Evolutionary conservation across 1,284 basidiomycete species (phyloP).

Genomic region (Microbotryum violaceum): DNA sequence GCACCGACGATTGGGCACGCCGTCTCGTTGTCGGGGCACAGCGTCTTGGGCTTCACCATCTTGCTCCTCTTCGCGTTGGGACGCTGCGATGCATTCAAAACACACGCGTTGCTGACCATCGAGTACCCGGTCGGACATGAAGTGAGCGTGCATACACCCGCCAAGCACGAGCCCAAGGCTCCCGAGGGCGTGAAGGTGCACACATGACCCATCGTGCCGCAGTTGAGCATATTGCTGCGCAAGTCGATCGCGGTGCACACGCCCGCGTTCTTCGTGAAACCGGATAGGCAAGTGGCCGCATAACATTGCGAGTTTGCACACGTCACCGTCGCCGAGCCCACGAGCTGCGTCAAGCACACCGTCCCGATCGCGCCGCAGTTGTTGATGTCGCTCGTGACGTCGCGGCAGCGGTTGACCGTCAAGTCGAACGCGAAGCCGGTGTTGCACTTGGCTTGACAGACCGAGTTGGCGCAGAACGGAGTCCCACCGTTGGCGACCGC

Average conservation of each 20-base stretch:
- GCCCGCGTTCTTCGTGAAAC: constrained; percentile 9
- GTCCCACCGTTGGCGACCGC: constrained; percentile 21
- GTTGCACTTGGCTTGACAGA: constrained; percentile 21
- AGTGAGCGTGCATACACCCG: constrained; percentile 5
- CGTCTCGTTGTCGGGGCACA: constrained; percentile 3
- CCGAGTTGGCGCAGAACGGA: constrained; percentile 11
- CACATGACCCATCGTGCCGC: constrained; percentile 5
- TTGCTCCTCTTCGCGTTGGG: constrained; percentile 20
- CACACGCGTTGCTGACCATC: constrained; percentile 8
- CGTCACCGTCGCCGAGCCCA: background rate
- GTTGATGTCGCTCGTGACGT: constrained; percentile 4
- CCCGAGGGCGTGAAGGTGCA: constrained; percentile 9
- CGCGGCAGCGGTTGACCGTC: constrained; percentile 8
- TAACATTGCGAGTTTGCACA: constrained; percentile 4
- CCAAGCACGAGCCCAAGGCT: constrained; percentile 1
- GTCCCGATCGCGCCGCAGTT: constrained; percentile 29
- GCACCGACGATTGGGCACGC: constrained; percentile 22
- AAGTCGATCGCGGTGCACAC: constrained; percentile 4
- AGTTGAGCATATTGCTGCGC: background rate
- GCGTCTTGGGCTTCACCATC: background rate
- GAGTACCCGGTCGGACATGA: constrained; percentile 10
- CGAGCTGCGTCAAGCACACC: background rate
- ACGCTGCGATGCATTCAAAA: background rate
- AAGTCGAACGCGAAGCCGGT: constrained; percentile 19
- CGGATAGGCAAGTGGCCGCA: constrained; percentile 2